Evolutionary conservation across 208 protist species (phyloP), one percentile per base, ranked within the genome.

Genomic region (Leptomonas pyrrhocoris): DNA sequence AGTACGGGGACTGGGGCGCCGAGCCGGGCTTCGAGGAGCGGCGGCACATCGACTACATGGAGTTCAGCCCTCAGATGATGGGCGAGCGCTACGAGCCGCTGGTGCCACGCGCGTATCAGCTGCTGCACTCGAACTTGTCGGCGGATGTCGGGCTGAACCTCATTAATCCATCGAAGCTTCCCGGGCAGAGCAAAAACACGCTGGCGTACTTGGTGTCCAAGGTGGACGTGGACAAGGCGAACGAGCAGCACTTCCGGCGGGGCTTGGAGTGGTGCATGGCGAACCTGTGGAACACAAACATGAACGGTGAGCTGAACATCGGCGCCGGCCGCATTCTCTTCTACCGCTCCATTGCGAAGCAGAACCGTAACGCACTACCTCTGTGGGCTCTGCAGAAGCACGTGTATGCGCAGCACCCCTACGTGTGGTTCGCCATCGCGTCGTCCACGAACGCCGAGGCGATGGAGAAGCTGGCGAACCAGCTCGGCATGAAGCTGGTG

Each of bases 1-100:
- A 94, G 72, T 97, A 97, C 63, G 92, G 92, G n/a, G 92, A 97
- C 71, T 97, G 92, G 92, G 92, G 92, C 16, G 85, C 80, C 11
- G 90, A 95, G 74, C 90, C 89, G 1, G 86, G 86, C 55, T 95
- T 95, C 71, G 90, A 97, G 64, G 60, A 90, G 66, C 60, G 81
- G 2, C 78, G 86, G 0, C 67, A 82, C 46, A 75, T 94, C 21
- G 90, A 95, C 70, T 95, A 88, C 74, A 86, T 97, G 77, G 89
- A 94, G 69, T 72, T 93, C 46, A 85, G 56, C 36, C 83, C 92
- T 8, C 69, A 59, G 30, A 65, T 77, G 13, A 84, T 96, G 77
- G 80, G 83, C 15, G 80, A 90, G 53, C 71, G 80, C 46, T 96
- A 89, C 64, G 89, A 93, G 21, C 72, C 81, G 36, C 80, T 94